phyloP scores from a whole-genome alignment of 148 eudicot genomes.

The Euryodendron excelsum region DNA sequence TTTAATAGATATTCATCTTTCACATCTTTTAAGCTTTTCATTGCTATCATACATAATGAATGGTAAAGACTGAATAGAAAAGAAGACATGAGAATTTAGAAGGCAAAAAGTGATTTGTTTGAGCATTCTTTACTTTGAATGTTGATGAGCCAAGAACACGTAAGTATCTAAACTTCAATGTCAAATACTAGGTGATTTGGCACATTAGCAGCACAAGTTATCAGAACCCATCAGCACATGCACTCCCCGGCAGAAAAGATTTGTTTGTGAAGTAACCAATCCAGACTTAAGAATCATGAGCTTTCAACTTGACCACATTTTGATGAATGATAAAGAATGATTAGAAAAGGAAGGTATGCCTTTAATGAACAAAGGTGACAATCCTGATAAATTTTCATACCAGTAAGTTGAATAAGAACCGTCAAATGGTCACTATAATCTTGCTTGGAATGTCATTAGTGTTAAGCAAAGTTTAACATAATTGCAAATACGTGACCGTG shows the following conservation, averaged over 20 bases:
- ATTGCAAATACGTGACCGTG: too few relatives aligned
- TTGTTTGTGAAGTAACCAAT: not conserved
- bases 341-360: too few relatives aligned
- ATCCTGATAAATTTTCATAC: not conserved
- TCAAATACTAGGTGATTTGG: not conserved
- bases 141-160: not conserved
- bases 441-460: too few relatives aligned
- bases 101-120: too few relatives aligned
- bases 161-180: not conserved
- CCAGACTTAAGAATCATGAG: not conserved
- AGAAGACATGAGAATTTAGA: too few relatives aligned
- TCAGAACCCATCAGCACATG: not conserved
- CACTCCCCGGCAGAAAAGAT: not conserved
- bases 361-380: too few relatives aligned
- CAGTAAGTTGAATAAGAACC: too few relatives aligned
- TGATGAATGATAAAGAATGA: not conserved
- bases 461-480: too few relatives aligned
- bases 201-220: not conserved
- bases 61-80: not conserved
- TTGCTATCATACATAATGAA: not conserved
- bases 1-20: not conserved
- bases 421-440: too few relatives aligned
- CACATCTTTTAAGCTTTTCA: not conserved
- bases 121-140: too few relatives aligned
- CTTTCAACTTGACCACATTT: not conserved